Conservation (phyloP, 73 alveolate species). For the Diophrys appendiculata region DNA sequence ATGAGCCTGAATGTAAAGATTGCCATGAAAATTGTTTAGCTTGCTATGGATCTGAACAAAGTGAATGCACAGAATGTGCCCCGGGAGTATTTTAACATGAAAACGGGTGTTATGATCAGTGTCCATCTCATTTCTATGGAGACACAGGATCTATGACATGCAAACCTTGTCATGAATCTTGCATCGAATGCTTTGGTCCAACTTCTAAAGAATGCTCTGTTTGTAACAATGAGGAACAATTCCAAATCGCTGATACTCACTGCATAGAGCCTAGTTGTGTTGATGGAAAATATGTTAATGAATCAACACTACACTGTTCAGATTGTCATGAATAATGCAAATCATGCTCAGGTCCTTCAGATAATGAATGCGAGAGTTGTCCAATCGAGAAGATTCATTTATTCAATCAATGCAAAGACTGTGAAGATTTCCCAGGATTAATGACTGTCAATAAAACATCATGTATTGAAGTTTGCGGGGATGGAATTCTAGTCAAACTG, state of each 20-base stretch:
- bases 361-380: not conserved
- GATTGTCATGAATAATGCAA: not conserved
- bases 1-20: not conserved
- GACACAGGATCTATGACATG: not conserved
- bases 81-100: not conserved
- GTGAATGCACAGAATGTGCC: not conserved
- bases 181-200: not conserved
- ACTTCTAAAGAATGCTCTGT: not conserved
- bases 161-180: not conserved
- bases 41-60: not conserved
- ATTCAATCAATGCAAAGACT: not conserved
- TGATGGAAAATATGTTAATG: not conserved
- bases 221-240: not conserved
- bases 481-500: not conserved
- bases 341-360: not conserved
- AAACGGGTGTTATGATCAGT: not conserved
- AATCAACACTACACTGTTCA: not conserved
- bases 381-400: not conserved
- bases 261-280: not conserved
- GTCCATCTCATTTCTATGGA: not conserved
- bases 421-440: not conserved
- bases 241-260: not conserved
- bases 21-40: not conserved
- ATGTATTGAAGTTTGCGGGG: not conserved
- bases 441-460: not conserved